Percentiles rank a stretch among this genome's conserved stretches.
These are phyloP conservation scores for Mycena sanguinolenta DNA, from an alignment of 768 basidiomycete genomes.

Conservation along the genomic window DNA sequence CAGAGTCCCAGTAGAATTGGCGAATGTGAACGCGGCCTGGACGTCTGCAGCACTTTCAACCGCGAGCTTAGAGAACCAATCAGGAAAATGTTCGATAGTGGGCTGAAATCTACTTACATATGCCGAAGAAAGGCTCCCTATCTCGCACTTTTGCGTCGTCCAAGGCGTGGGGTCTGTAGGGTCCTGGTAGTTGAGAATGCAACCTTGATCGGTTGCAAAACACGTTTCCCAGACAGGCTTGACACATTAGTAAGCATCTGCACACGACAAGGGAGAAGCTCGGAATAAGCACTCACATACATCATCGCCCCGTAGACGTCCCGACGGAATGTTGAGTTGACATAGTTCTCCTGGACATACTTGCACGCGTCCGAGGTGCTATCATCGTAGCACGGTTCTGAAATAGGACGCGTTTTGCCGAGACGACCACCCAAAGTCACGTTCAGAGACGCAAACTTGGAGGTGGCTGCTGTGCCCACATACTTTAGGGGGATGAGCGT, in stretches of 20 bases:
- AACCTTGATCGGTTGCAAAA: slow-evolving; percentile 22
- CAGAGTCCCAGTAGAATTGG: slow-evolving; percentile 9
- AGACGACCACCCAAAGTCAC: slow-evolving; percentile 23
- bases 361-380: slow-evolving; percentile 22
- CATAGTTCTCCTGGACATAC: slow-evolving; percentile 20
- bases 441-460: slow-evolving; percentile 22
- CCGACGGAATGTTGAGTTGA: slow-evolving; percentile 20
- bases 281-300: slow-evolving; percentile 15
- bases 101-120: slow-evolving; percentile 20
- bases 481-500: slow-evolving; percentile 11
- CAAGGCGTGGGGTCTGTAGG: slow-evolving; percentile 27
- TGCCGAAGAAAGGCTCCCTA: slow-evolving; percentile 25
- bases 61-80: slow-evolving; percentile 16
- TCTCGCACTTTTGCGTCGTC: slow-evolving; percentile 22
- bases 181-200: slow-evolving; percentile 22
- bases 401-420: slow-evolving; percentile 20
- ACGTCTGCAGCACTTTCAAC: slow-evolving; percentile 18
- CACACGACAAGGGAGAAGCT: slow-evolving; percentile 11
- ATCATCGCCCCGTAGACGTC: slow-evolving; percentile 20
- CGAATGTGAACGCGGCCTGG: slow-evolving; percentile 15
- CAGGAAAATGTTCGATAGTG: slow-evolving; percentile 8
- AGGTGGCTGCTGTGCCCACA: slow-evolving; percentile 8
- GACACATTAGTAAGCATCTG: slow-evolving; percentile 14
- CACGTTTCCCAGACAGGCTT: slow-evolving; percentile 27
- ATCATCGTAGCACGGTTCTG: slow-evolving; percentile 21